Evolutionary conservation across 1,284 basidiomycete genomes (phyloP).

Genomic region (Cryptococcus sp.): DNA sequence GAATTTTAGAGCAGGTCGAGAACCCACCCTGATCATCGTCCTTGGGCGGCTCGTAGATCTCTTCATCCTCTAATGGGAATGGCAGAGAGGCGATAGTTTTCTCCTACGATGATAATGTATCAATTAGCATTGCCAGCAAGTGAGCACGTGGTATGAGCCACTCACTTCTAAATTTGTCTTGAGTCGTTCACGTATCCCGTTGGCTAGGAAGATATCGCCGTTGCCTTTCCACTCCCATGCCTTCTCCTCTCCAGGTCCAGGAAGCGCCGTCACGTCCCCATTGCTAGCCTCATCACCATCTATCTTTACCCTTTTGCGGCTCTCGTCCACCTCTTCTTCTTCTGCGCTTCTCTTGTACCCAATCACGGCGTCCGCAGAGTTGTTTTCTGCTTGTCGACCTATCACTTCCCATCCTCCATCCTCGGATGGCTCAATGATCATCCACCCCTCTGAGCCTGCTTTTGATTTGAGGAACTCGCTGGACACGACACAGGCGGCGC

Average conservation of each 20-base stretch:
- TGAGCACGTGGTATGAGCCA: not conserved
- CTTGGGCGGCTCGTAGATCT: conserved; percentile 49
- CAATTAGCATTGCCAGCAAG: not conserved
- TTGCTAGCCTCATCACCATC: conserved; percentile 2
- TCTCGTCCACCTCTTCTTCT: not conserved
- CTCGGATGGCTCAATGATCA: conserved; percentile 42
- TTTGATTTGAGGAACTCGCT: conserved; percentile 21
- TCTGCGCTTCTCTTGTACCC: conserved; percentile 8
- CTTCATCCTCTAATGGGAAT: conserved; percentile 49
- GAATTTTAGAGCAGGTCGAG: too few species aligned
- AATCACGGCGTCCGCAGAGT: not conserved
- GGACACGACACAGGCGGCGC: conserved; percentile 35
- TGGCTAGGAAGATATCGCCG: conserved; percentile 49
- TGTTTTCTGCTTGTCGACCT: conserved; percentile 18
- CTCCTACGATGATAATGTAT: conserved; percentile 10
- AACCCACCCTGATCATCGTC: conserved; percentile 37
- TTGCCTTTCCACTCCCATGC: conserved; percentile 25
- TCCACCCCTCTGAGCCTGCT: conserved; percentile 47
- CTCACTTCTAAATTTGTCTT: conserved; percentile 34
- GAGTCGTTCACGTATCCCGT: conserved; percentile 39
- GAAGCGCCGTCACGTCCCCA: not conserved
- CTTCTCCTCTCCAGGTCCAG: not conserved
- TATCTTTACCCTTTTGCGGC: conserved; percentile 10
- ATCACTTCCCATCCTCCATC: conserved; percentile 28
- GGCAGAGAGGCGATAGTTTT: conserved; percentile 31